A percentile compares a stretch with the other conserved stretches of the same genome.
These are phyloP conservation scores for Plasmodium adleri DNA, from an alignment of 169 alveolate genomes.

Conservation along the genomic window DNA sequence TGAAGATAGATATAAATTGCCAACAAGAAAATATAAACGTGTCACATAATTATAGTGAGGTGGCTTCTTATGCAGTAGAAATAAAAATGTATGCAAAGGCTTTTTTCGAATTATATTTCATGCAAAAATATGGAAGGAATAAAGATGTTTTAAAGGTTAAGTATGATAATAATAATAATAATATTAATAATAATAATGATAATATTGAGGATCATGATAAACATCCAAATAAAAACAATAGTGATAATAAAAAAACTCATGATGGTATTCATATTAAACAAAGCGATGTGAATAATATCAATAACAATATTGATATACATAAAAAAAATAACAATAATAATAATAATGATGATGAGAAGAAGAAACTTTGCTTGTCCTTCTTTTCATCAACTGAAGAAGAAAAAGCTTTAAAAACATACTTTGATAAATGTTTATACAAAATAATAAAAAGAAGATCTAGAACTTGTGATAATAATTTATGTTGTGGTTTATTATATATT, in stretches of 20 bases:
- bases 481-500: conserved; percentile 84
- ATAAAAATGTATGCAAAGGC: conserved; percentile 74
- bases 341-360: background rate
- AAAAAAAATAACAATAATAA: background rate
- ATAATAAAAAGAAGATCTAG: conserved; percentile 24
- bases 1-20: background rate
- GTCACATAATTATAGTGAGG: conserved; percentile 10
- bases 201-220: background rate
- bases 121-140: conserved; percentile 15
- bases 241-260: background rate
- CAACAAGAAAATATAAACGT: background rate
- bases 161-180: background rate
- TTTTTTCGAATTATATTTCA: conserved; percentile 45
- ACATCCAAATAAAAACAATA: background rate
- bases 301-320: background rate
- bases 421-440: conserved; percentile 63
- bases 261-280: background rate
- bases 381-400: background rate
- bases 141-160: too few species aligned
- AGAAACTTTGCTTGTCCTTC: background rate
- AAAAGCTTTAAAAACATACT: conserved; percentile 18
- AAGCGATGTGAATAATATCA: background rate
- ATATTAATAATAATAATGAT: background rate
- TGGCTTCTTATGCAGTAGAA: conserved; percentile 67
- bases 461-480: conserved; percentile 81